phyloP scores from a whole-genome alignment of 495 filamentous ascomycete genomes.

The Aspergillus leporis region DNA sequence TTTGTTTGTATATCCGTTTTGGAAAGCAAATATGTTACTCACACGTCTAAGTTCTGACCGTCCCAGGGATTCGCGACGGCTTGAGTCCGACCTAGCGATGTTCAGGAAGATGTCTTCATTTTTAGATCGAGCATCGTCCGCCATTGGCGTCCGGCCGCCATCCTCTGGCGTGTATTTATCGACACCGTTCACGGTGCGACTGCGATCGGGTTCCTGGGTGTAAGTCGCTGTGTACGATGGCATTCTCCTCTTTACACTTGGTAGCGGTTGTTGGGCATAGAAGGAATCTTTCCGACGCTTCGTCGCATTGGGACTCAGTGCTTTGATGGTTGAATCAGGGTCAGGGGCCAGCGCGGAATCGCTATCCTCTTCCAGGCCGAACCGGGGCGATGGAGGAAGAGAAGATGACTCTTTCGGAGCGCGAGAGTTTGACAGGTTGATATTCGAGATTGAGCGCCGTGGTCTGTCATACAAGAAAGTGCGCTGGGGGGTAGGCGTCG shows the following conservation, averaged over 20 bases:
- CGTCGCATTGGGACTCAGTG: slow-evolving; percentile 35
- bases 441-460: slow-evolving; percentile 23
- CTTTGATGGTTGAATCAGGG: slow-evolving; percentile 16
- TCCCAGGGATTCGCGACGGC: slow-evolving; percentile 44
- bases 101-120: slow-evolving; percentile 66
- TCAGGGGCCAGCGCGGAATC: slow-evolving; percentile 20
- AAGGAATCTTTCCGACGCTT: slow-evolving; percentile 30
- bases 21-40: slow-evolving; percentile 26
- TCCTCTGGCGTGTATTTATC: slow-evolving; percentile 25
- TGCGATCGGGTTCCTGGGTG: slow-evolving; percentile 27
- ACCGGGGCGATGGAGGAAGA: slow-evolving; percentile 14
- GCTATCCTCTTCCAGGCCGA: slow-evolving; percentile 14
- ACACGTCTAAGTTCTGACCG: slow-evolving; percentile 53
- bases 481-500: slow-evolving; percentile 20
- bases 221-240: slow-evolving; percentile 27
- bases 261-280: slow-evolving; percentile 28
- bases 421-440: slow-evolving; percentile 19
- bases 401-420: slow-evolving; percentile 4
- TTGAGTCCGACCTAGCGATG: slow-evolving; percentile 57
- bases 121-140: slow-evolving; percentile 36
- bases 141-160: slow-evolving; percentile 22
- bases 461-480: slow-evolving; percentile 22
- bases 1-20: neutral
- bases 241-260: slow-evolving; percentile 32
- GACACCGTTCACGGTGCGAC: slow-evolving; percentile 28